Base-by-base conservation (phyloP, 1,139 yeast genomes). In the Debaryomyces singareniensis region DNA sequence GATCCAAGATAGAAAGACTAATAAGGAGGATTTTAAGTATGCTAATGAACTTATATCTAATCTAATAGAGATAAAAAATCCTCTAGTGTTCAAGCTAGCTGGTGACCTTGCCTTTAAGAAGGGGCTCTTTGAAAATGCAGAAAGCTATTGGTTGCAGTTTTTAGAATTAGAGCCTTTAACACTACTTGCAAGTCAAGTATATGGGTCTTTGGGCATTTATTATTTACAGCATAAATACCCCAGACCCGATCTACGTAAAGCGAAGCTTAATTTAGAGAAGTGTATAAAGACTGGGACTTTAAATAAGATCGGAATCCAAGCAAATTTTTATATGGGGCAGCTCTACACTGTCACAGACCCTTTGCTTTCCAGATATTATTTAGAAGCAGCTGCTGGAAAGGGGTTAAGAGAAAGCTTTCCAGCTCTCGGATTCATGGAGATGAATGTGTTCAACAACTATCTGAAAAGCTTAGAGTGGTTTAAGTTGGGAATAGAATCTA, bases 311-410 rank as follows among this genome's bases (percentile, higher is more conserved):
- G 69, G 73, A 5, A 59, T 78, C 9, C 82, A 79, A 40, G 74
- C 93, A 16, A 94, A 86, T 51, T 87, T 68, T 52, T 78, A 80
- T 44, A 60, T 87, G 34, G 93, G 94, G 2, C 85, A 83, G 42
- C 56, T 87, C 13, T 70, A 74, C 45, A 67, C 76, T 29, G 55
- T 62, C 27, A 59, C 71, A 3, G 75, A 78, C 38, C 83, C 85
- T 0, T 43, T 61, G 18, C 58, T 73, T 16, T 68, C 93, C 1
- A 68, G 79, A 35, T 73, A 74, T 39, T 89, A 86, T 47, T 66
- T 83, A 36, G 93, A 86, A 48, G 61, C 75, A 34, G 77, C 89
- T 25, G 95, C 96, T 0, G 57, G 76, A 4, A 74, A 73, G 40
- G 96, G 95, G 0, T 73, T 86, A 29, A 70, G 66, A 40, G 95